Evolutionary conservation across 208 protist species (phyloP).

Genomic region (Vickermania ingenoplastis): DNA sequence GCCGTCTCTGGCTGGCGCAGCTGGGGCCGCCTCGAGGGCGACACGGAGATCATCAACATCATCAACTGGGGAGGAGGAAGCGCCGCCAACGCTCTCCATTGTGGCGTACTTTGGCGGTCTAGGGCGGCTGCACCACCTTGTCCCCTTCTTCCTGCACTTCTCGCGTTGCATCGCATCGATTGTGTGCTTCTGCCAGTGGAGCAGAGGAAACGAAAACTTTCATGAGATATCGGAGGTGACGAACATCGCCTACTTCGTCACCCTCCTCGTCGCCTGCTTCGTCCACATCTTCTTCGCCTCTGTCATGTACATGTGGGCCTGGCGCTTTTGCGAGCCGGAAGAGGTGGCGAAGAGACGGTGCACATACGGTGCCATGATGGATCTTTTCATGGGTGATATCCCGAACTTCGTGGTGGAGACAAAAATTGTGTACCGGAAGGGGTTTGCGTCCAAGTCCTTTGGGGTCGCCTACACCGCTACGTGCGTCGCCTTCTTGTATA

Average conservation of each 20-base stretch:
- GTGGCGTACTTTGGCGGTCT: not conserved
- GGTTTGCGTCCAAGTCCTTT: constrained; percentile 46
- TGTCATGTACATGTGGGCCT: constrained; percentile 88
- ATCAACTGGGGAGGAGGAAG: too few relatives aligned
- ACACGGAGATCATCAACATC: too few relatives aligned
- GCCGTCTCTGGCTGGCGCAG: too few relatives aligned
- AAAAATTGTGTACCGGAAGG: constrained; percentile 53
- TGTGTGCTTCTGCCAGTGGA: constrained; percentile 5
- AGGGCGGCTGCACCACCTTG: not conserved
- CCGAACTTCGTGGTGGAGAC: constrained; percentile 75
- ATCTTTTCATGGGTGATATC: constrained; percentile 75
- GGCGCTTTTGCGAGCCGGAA: constrained; percentile 80
- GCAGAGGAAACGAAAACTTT: not conserved
- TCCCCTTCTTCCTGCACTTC: constrained; percentile 64
- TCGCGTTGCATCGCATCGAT: constrained; percentile 65
- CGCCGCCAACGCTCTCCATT: too few relatives aligned
- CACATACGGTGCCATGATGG: constrained; percentile 63
- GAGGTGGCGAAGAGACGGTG: constrained; percentile 73
- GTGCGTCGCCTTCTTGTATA: constrained; percentile 63
- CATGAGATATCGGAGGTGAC: constrained; percentile 12
- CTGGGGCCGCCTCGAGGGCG: too few relatives aligned
- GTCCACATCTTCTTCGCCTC: constrained; percentile 62
- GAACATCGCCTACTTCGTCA: constrained; percentile 45
- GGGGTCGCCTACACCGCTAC: constrained; percentile 62
- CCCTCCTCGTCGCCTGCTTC: constrained; percentile 53